Evolutionary conservation across 2,329 filamentous ascomycete genomes (phyloP).

Genomic region (Phyllosticta citrichinensis): DNA sequence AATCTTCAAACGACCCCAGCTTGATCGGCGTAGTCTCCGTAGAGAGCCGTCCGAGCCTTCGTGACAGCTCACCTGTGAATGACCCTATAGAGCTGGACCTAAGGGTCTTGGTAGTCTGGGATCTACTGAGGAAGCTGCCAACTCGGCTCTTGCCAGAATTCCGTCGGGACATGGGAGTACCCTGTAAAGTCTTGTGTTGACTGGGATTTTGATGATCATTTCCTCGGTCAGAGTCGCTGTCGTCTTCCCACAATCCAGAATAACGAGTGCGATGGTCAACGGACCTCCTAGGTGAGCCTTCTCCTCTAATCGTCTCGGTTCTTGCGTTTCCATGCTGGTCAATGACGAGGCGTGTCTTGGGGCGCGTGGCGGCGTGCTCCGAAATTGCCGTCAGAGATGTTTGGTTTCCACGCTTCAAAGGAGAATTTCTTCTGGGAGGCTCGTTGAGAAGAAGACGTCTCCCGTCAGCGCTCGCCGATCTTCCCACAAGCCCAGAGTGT

Average conservation of each 20-base stretch:
- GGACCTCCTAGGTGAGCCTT: conserved; percentile 26
- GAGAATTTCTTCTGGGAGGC: conserved; percentile 31
- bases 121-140: neutral
- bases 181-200: neutral
- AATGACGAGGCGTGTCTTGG: conserved; percentile 36
- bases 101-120: neutral
- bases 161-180: neutral
- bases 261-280: conserved; percentile 27
- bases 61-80: conserved; percentile 5
- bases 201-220: neutral
- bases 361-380: conserved; percentile 29
- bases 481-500: conserved; percentile 23
- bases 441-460: conserved; percentile 13
- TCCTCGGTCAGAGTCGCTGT: conserved; percentile 23
- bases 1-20: conserved; percentile 1
- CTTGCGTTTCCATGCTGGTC: conserved; percentile 39
- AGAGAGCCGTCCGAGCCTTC: conserved; percentile 2
- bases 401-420: conserved; percentile 35
- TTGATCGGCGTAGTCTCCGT: conserved; percentile 1
- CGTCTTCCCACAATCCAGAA: conserved; percentile 35
- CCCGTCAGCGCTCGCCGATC: neutral
- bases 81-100: conserved; percentile 1
- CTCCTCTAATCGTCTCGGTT: conserved; percentile 33
- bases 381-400: conserved; percentile 36
- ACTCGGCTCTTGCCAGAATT: neutral